phyloP scores from a whole-genome alignment of 164 flowering plant species.

The Buxus sempervirens region DNA sequence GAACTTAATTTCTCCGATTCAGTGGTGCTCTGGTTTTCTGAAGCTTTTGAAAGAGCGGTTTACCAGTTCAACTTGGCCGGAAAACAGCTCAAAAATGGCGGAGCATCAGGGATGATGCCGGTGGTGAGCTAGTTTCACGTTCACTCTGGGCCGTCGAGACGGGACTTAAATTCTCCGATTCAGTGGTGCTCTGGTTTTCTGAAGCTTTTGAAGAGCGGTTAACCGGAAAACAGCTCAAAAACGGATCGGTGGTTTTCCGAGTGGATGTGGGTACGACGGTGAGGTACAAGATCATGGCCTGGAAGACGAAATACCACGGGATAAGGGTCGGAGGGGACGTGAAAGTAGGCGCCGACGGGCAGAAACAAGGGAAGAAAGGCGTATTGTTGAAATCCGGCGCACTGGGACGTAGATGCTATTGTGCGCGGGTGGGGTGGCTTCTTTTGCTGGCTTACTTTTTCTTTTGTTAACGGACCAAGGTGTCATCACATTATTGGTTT shows the following conservation, averaged over 20 bases:
- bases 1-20: too few relatives aligned
- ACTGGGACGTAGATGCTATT: not conserved
- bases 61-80: too few relatives aligned
- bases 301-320: constrained; percentile 39
- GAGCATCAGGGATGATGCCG: too few relatives aligned
- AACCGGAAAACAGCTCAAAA: too few relatives aligned
- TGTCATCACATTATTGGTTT: too few relatives aligned
- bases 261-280: constrained; percentile 59
- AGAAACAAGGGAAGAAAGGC: constrained; percentile 26
- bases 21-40: too few relatives aligned
- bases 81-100: too few relatives aligned
- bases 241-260: constrained; percentile 36
- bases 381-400: constrained; percentile 39
- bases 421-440: constrained; percentile 3
- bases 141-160: constrained; percentile 50
- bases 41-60: too few relatives aligned
- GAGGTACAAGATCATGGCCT: constrained; percentile 51
- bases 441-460: not conserved
- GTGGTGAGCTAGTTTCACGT: constrained; percentile 38
- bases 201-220: too few relatives aligned
- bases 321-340: constrained; percentile 37
- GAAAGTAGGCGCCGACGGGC: constrained; percentile 37
- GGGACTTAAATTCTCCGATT: too few relatives aligned
- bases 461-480: not conserved
- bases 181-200: too few relatives aligned